phyloP scores from a whole-genome alignment of 148 eudicot genomes.

The Rhododendron simsii region DNA sequence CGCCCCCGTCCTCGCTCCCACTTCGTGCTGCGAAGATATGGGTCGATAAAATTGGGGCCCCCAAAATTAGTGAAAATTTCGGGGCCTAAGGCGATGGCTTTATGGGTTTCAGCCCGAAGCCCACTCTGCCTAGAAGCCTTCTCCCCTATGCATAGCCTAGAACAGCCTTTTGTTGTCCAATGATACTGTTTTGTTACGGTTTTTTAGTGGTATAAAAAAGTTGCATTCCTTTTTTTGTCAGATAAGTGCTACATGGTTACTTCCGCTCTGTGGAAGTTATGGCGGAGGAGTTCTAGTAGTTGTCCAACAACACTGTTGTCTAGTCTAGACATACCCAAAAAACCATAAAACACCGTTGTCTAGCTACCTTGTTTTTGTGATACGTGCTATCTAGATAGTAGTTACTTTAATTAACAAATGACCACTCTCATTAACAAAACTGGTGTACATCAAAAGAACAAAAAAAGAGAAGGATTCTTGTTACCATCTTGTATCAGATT shows the following conservation, averaged over 20 bases:
- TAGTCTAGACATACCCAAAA: too few species aligned
- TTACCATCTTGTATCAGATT: not conserved
- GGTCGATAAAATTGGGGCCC: too few species aligned
- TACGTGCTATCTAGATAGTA: not conserved
- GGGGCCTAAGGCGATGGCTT: not conserved
- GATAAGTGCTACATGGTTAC: not conserved
- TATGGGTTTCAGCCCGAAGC: too few species aligned
- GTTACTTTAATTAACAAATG: not conserved
- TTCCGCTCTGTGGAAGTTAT: not conserved
- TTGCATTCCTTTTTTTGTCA: not conserved
- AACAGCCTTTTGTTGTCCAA: not conserved
- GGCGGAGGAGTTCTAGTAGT: not conserved
- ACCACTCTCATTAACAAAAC: not conserved
- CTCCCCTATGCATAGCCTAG: not conserved
- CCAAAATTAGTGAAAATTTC: not conserved
- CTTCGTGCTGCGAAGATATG: too few species aligned
- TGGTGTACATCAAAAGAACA: not conserved
- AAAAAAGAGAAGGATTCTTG: not conserved
- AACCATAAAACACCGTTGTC: not conserved
- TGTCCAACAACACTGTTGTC: not conserved
- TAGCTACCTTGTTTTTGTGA: not conserved
- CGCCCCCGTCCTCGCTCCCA: too few species aligned
- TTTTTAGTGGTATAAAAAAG: not conserved
- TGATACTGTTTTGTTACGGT: not conserved
- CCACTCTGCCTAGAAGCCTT: not conserved